Conservation (phyloP, 2,329 filamentous ascomycete genomes). For the Boeremia lycopersici region DNA sequence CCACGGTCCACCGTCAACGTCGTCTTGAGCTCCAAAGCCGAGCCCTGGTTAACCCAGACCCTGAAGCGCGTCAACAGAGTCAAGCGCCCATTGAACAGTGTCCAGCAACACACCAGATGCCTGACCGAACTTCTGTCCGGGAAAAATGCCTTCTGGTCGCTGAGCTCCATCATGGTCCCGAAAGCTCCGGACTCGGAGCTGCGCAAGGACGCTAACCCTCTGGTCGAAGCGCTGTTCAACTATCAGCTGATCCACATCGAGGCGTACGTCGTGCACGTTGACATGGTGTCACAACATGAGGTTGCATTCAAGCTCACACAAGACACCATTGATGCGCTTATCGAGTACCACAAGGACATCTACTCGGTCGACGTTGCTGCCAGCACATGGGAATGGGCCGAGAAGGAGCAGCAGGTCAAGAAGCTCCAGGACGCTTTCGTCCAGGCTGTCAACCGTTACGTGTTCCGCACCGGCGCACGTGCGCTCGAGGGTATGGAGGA, state of each 20-base stretch:
- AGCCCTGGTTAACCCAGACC: slow-evolving; percentile 95
- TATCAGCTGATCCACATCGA: slow-evolving; percentile 92
- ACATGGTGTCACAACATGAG: slow-evolving; percentile 97
- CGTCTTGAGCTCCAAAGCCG: slow-evolving; percentile 87
- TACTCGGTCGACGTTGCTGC: slow-evolving; percentile 90
- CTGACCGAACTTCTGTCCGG: slow-evolving; percentile 93
- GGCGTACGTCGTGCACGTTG: slow-evolving; percentile 97
- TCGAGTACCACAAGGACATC: slow-evolving; percentile 95
- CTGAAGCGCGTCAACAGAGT: slow-evolving; percentile 96
- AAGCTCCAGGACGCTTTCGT: slow-evolving; percentile 97
- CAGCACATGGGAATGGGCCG: slow-evolving; percentile 90
- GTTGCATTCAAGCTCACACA: slow-evolving; percentile 97
- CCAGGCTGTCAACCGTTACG: slow-evolving; percentile 95
- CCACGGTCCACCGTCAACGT: slow-evolving; percentile 93
- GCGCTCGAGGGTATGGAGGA: slow-evolving; percentile 96
- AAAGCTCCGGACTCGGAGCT: slow-evolving; percentile 87
- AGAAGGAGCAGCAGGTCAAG: slow-evolving; percentile 95
- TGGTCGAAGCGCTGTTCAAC: slow-evolving; percentile 88
- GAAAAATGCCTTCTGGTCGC: slow-evolving; percentile 88
- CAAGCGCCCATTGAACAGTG: slow-evolving; percentile 96
- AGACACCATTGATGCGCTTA: slow-evolving; percentile 89
- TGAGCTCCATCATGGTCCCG: slow-evolving; percentile 89
- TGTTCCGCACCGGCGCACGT: slow-evolving; percentile 85
- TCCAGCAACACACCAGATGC: slow-evolving; percentile 93
- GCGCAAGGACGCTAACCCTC: slow-evolving; percentile 77